Conservation (phyloP, 2,329 filamentous ascomycete species). For the Curvularia hawaiiensis region DNA sequence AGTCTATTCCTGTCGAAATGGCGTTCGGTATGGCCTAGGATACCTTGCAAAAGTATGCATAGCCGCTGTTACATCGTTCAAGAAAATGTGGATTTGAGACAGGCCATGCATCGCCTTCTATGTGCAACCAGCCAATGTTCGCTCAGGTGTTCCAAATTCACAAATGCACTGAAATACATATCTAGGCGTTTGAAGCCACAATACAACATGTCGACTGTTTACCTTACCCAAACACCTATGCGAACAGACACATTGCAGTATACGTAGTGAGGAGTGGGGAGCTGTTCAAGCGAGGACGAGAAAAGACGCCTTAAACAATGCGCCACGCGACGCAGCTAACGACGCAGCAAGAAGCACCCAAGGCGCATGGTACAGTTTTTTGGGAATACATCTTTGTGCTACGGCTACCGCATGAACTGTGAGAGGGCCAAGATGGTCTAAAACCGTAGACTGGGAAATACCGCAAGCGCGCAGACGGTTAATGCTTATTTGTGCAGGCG, state of each 20-base stretch:
- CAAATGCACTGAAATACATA: background rate
- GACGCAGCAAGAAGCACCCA: background rate
- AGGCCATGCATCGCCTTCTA: background rate
- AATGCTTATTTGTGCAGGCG: background rate
- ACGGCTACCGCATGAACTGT: constrained; percentile 2
- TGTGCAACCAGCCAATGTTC: background rate
- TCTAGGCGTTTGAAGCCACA: too few relatives aligned
- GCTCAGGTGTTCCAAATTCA: background rate
- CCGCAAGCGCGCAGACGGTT: background rate
- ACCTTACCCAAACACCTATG: background rate
- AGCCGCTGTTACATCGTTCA: constrained; percentile 1
- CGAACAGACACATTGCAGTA: background rate
- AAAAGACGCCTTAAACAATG: background rate
- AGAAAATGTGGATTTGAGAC: background rate
- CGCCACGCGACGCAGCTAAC: background rate
- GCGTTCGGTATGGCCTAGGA: background rate
- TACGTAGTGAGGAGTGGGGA: background rate
- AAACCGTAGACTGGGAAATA: background rate
- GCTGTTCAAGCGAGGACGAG: background rate
- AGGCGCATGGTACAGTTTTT: background rate
- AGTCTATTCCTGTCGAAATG: background rate
- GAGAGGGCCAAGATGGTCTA: background rate
- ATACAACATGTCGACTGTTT: background rate
- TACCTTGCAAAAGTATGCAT: background rate
- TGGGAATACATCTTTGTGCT: background rate